Percentiles rank a stretch among this genome's conserved stretches.
Conservation (phyloP, 2,329 filamentous ascomycete genomes). For the Fusarium sp. region DNA sequence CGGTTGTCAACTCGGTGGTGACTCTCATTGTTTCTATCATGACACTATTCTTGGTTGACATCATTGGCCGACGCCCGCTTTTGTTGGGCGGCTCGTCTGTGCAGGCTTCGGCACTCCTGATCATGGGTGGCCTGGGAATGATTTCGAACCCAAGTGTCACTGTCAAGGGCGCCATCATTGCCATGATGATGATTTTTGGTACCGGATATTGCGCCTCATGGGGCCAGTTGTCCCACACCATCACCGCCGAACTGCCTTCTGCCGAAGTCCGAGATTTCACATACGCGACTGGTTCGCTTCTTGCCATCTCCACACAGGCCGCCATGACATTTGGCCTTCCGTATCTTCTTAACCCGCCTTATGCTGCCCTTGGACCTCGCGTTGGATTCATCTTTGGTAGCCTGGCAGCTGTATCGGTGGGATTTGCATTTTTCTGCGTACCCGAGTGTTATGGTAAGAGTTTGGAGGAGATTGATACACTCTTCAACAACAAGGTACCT, state of each 20-base stretch:
- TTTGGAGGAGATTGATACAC: constrained; percentile 42
- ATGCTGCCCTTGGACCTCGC: constrained; percentile 48
- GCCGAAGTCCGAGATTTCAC: constrained; percentile 48
- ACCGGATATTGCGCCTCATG: constrained; percentile 49
- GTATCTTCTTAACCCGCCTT: constrained; percentile 51
- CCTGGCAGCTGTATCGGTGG: constrained; percentile 16
- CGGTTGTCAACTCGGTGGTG: constrained; percentile 36
- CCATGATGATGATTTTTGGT: constrained; percentile 48
- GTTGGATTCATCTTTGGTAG: constrained; percentile 35
- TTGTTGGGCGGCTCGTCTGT: constrained; percentile 45
- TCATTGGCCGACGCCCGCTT: constrained; percentile 36
- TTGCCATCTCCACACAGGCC: constrained; percentile 24
- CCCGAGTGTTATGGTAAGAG: constrained; percentile 38
- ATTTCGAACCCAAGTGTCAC: constrained; percentile 17
- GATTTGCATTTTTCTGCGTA: constrained; percentile 35
- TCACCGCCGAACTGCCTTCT: constrained; percentile 51
- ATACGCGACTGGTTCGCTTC: constrained; percentile 43
- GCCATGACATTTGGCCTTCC: constrained; percentile 49
- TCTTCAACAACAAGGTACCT: constrained; percentile 32
- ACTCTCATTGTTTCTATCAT: constrained; percentile 29
- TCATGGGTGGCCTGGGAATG: constrained; percentile 53
- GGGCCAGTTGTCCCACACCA: constrained; percentile 51
- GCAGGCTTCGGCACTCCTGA: constrained; percentile 47
- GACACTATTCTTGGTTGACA: constrained; percentile 34
- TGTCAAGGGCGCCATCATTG: constrained; percentile 47